Conservation (phyloP, 2,329 filamentous ascomycete species). For the Fusarium verticillioides region DNA sequence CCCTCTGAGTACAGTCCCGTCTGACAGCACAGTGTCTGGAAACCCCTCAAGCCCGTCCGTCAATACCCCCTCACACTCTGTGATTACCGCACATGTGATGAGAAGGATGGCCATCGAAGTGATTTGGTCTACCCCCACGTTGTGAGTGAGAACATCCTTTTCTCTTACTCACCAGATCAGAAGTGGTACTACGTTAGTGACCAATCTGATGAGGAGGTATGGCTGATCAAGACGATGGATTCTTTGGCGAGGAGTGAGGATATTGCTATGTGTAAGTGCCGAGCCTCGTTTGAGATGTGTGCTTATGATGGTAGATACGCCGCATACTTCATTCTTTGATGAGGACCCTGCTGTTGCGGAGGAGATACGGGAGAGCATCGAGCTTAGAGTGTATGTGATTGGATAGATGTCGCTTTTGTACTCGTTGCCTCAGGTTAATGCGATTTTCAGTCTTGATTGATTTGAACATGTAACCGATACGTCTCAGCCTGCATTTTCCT, state of each 20-base stretch:
- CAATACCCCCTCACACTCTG: not conserved
- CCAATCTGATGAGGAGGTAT: not conserved
- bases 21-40: not conserved
- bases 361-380: not conserved
- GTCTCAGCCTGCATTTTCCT: too few species aligned
- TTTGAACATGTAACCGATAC: too few species aligned
- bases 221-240: not conserved
- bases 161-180: not conserved
- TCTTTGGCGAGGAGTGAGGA: not conserved
- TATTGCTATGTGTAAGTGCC: not conserved
- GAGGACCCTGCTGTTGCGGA: not conserved
- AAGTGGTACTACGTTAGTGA: not conserved
- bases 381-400: not conserved
- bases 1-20: too few species aligned
- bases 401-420: not conserved
- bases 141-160: not conserved
- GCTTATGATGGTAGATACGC: not conserved
- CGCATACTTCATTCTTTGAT: not conserved
- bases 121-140: not conserved
- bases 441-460: too few species aligned
- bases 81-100: not conserved
- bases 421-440: too few species aligned
- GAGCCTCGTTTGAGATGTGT: not conserved
- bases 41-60: not conserved
- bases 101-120: accelerated